These are phyloP conservation scores for Solanum raphanifolium DNA, from an alignment of 257 asterid genomes.

Conservation along the genomic window DNA sequence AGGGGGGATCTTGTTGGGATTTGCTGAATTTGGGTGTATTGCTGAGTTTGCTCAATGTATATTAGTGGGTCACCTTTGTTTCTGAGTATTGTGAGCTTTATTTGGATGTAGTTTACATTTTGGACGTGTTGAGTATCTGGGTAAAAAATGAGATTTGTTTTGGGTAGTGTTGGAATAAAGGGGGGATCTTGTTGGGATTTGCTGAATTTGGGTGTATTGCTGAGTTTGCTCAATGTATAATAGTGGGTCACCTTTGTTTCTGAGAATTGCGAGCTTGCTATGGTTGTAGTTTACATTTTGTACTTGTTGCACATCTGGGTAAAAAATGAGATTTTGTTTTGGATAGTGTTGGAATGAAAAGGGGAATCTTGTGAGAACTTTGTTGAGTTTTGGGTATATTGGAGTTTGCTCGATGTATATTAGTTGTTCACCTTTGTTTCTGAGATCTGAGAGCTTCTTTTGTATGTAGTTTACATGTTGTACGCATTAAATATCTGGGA, in stretches of 20 bases:
- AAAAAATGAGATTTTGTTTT: too few species aligned
- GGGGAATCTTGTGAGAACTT: neutral
- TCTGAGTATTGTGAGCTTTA: neutral
- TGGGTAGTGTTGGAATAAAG: neutral
- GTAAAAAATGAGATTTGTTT: too few species aligned
- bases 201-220: neutral
- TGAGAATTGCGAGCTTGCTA: neutral
- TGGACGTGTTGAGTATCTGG: neutral
- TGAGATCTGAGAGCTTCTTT: neutral
- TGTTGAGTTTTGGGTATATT: neutral
- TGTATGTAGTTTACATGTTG: neutral
- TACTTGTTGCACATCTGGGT: neutral
- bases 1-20: neutral
- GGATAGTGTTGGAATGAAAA: too few species aligned
- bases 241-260: neutral
- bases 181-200: neutral
- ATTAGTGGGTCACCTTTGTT: neutral
- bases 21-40: neutral
- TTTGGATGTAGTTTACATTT: neutral
- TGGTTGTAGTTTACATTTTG: neutral
- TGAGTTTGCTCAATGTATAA: neutral
- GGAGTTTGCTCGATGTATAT: neutral
- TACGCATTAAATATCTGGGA: neutral
- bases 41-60: neutral
- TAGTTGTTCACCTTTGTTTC: neutral